A percentile compares a stretch with the other conserved stretches of the same genome.
Evolutionary conservation across 768 basidiomycete genomes (phyloP).

Genomic region (Serendipita sp.): DNA sequence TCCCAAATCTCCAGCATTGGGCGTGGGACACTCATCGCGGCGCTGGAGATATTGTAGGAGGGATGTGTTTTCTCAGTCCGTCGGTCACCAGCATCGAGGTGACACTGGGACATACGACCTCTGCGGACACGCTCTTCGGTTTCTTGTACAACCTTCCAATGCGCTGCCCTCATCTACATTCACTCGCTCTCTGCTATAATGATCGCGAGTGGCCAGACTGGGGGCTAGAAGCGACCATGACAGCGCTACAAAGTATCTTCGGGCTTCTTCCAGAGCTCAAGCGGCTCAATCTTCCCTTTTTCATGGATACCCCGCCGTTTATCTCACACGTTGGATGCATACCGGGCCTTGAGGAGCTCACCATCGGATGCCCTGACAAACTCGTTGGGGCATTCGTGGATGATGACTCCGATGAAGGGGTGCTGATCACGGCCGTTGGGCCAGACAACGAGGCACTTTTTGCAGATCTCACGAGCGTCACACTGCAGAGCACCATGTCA

Average conservation of each 20-base stretch:
- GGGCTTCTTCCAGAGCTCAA: background rate
- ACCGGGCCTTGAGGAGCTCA: background rate
- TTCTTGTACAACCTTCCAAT: constrained; percentile 5
- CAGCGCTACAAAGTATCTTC: constrained; percentile 2
- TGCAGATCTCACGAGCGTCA: background rate
- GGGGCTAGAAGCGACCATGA: constrained; percentile 2
- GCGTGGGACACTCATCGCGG: constrained; percentile 1
- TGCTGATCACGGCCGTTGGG: background rate
- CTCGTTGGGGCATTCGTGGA: background rate
- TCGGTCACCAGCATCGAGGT: constrained; percentile 4
- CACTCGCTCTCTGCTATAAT: background rate
- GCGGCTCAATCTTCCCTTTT: background rate
- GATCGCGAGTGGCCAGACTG: constrained; percentile 3
- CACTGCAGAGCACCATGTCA: background rate
- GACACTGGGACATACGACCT: constrained; percentile 1
- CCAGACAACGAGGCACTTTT: background rate
- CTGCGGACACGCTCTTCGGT: background rate
- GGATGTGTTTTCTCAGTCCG: background rate
- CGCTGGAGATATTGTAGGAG: constrained; percentile 4
- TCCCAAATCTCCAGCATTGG: constrained; percentile 3
- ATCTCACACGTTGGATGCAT: background rate
- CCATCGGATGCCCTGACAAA: background rate
- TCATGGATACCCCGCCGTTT: background rate
- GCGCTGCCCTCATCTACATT: background rate
- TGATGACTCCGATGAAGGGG: background rate